Evolutionary conservation across 225 moss, liverwort and hornwort genomes (phyloP), one percentile per base, ranked within the genome.

Genomic region (Antitrichia curtipendula): DNA sequence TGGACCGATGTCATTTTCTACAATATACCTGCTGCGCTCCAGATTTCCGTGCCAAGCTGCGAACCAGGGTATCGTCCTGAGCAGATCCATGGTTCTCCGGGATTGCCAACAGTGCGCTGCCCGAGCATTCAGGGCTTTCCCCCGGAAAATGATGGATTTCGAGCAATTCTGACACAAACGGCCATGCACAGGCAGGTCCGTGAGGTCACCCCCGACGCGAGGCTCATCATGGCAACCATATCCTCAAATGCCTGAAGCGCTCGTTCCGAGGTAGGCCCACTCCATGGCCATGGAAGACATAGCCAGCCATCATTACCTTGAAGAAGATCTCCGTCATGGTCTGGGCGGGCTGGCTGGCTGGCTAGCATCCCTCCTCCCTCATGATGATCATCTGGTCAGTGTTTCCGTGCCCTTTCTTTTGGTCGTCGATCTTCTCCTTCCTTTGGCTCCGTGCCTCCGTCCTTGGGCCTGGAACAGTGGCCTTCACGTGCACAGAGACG

Each of bases 81-180:
- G 87, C 82, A 77, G 69, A 89, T 91, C 89, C 91, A 91, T 29
- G 76, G 74, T 85, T 91, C 87, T 89, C 76, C 65, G 91, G 87
- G 87, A 91, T 91, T 54, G 84, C 38, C 84, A 87, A 91, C 86
- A 89, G 89, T 89, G 45, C 45, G 16, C 60, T 31, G 52, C 81
- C 66, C 91, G 79, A 52, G 74, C 60, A 88, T 86, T 84, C 73
- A 59, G 86, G 86, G 66, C 83, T 86, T 83, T 50, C 23, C 10
- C 50, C 74, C 80, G 86, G 83, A 60, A 63, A 58, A 73, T 40
- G 78, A 64, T 88, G 88, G 78, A 82, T 78, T 72, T 85, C 90
- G 47, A 80, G 88, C 83, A n/a, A 65, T 52, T 78, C 86, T 91
- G 86, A 83, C 88, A 66, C 83, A 86, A 63, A 86, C 53, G 74